Evolutionary conservation across 305 asterid genomes (phyloP), one percentile per base, ranked within the genome.

Genomic region (Fraxinus greggii): DNA sequence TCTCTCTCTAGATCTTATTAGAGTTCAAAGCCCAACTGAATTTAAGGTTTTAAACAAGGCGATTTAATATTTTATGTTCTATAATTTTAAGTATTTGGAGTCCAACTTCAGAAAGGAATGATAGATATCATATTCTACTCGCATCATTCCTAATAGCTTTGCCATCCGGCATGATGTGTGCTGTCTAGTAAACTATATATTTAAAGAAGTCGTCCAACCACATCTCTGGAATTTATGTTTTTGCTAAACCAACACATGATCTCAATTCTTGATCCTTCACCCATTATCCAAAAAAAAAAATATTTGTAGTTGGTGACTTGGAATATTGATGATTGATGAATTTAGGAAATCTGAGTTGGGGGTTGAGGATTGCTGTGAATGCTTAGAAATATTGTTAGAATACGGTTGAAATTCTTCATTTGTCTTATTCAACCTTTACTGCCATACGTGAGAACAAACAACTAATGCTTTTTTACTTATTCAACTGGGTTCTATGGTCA

Each of bases 291-390:
- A 9, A 63, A 9, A 9, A 63, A 9, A 31, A 77, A 77, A 33
- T 81, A 69, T 73, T 56, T 56, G 10, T 56, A 56, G 28, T 21
- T 19, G 67, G 26, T 19, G 28, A 19, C 67, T n/a, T 56, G 26
- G 28, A 56, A n/a, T 56, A 19, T 56, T 56, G 67, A 56, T 56
- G 67, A 56, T 56, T 56, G 67, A 56, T 56, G 67, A 56, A 56
- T 56, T 56, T 56, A 56, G 67, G 26, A 56, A 56, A 56, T 5
- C 8, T n/a, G 28, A 67, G 81, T 79, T 81, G 29, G 78, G 51
- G 61, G 13, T 15, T 17, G 45, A 45, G 72, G 83, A 29, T 69
- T 80, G 74, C 23, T 10, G 45, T 73, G 69, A 51, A 33, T 75
- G 33, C 59, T 45, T 79, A 38, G 81, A 76, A 63, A 9, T 15